These are phyloP conservation scores for Boletus rubroflammeus DNA, from an alignment of 768 basidiomycete species.

Conservation along the genomic window DNA sequence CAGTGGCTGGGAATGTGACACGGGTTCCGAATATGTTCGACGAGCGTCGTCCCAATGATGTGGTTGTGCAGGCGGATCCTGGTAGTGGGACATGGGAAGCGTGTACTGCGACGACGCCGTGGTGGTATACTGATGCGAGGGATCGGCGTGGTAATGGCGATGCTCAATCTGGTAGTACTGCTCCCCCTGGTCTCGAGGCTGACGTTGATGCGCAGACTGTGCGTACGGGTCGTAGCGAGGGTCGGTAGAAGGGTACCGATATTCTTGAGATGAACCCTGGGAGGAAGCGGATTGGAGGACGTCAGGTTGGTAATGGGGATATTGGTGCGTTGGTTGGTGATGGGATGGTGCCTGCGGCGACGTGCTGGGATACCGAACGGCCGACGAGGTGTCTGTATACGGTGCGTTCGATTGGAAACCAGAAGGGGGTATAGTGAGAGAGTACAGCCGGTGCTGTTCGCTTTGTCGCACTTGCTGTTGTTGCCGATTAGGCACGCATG, in stretches of 20 bases:
- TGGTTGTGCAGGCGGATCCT: slow-evolving; percentile 6
- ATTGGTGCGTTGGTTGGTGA: neutral
- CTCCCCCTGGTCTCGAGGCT: slow-evolving; percentile 12
- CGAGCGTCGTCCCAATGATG: slow-evolving; percentile 14
- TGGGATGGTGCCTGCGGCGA: slow-evolving; percentile 7
- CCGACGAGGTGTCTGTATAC: slow-evolving; percentile 1
- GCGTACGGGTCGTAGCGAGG: slow-evolving; percentile 16
- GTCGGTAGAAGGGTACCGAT: slow-evolving; percentile 11
- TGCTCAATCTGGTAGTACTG: slow-evolving; percentile 27
- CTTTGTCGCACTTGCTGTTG: slow-evolving; percentile 12
- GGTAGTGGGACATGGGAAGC: slow-evolving; percentile 3
- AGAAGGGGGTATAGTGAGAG: slow-evolving; percentile 24
- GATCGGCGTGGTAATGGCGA: slow-evolving; percentile 4
- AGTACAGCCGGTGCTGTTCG: slow-evolving; percentile 22
- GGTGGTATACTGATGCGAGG: slow-evolving; percentile 3
- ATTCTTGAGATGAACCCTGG: slow-evolving; percentile 18
- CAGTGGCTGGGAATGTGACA: neutral
- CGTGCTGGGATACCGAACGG: slow-evolving; percentile 2
- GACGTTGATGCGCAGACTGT: slow-evolving; percentile 11
- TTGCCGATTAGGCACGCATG: neutral
- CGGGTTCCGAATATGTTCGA: slow-evolving; percentile 4
- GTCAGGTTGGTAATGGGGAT: slow-evolving; percentile 15
- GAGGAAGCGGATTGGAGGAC: slow-evolving; percentile 13
- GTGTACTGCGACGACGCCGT: slow-evolving; percentile 3
- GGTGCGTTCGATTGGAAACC: slow-evolving; percentile 5